Conservation (phyloP, 176 grass and related monocot genomes). For the Raddia distichophylla region DNA sequence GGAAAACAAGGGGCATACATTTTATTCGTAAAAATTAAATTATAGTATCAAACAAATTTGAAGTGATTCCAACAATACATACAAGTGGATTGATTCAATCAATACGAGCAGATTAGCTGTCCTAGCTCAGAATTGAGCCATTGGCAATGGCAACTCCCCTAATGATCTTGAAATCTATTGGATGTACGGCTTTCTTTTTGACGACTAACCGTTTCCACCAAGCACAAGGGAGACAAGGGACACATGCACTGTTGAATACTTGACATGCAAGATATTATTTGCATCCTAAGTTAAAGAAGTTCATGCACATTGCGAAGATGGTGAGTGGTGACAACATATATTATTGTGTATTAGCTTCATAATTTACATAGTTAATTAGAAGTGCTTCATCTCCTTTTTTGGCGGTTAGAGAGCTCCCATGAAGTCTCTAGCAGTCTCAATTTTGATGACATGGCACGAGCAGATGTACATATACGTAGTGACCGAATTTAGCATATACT, state of each 20-base stretch:
- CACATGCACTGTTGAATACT: constrained; percentile 52
- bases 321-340: neutral
- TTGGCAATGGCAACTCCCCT: neutral
- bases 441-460: neutral
- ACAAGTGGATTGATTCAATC: constrained; percentile 3
- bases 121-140: neutral
- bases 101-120: neutral
- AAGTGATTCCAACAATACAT: neutral
- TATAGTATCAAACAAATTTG: neutral
- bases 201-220: constrained; percentile 41
- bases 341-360: neutral
- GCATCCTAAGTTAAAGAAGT: constrained; percentile 36
- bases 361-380: neutral
- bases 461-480: neutral
- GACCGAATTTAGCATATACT: neutral
- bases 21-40: neutral
- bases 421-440: neutral
- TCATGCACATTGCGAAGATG: constrained; percentile 7
- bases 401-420: neutral
- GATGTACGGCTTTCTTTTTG: constrained; percentile 33
- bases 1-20: neutral
- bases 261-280: constrained; percentile 47
- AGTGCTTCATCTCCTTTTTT: neutral
- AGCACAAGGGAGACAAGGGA: constrained; percentile 45
- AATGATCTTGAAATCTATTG: constrained; percentile 22